Evolutionary conservation across 768 basidiomycete species (phyloP), one percentile per base, ranked within the genome.

Genomic region (button mushroom (Agaricus bisporus)): DNA sequence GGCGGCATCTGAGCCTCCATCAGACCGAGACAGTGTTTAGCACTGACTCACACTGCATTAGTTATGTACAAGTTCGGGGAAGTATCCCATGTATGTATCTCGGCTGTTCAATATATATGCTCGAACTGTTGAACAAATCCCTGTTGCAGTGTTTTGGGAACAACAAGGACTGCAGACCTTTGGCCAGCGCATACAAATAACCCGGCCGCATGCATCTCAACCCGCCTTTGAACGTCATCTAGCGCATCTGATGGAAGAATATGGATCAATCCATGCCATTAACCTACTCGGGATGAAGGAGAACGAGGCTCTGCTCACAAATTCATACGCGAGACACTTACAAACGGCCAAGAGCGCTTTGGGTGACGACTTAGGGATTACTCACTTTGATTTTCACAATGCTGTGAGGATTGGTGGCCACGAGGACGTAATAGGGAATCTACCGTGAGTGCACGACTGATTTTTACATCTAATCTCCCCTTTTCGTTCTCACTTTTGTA

Each of bases 171-270:
- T 95, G 38, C 92, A 95, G 64, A 95, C 95, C 0, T 94, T 99
- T 63, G 91, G 93, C 36, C 93, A 92, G 59, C 82, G 83, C 52
- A 92, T 99, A 39, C 94, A 98, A 65, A 91, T 99, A 57, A 95
- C 93, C 11, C 85, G 95, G 11, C 95, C 97, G 1, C 87, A 91
- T 60, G 92, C 94, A 3, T 95, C 95, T 0, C 95, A 98, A 60
- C 95, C 95, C 7, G 97, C 97, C 1, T 99, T 99, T 64, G 91
- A 98, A 59, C 84, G 91, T 37, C 97, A 99, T 70, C 91, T 98
- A 54, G 77, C 84, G 9, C 86, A 92, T 52, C 72, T 98, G 36
- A 80, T 87, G 58, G 86, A 93, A 59, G 86, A 92, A 62, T 98
- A 99, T 62, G 85, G 83, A 3, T 76, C 82, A 0, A 75, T 87